A percentile compares a stretch with the other conserved stretches of the same genome.
These are phyloP conservation scores for Clonostachys rhizophaga DNA, from an alignment of 2,329 filamentous ascomycete species.

Conservation along the genomic window DNA sequence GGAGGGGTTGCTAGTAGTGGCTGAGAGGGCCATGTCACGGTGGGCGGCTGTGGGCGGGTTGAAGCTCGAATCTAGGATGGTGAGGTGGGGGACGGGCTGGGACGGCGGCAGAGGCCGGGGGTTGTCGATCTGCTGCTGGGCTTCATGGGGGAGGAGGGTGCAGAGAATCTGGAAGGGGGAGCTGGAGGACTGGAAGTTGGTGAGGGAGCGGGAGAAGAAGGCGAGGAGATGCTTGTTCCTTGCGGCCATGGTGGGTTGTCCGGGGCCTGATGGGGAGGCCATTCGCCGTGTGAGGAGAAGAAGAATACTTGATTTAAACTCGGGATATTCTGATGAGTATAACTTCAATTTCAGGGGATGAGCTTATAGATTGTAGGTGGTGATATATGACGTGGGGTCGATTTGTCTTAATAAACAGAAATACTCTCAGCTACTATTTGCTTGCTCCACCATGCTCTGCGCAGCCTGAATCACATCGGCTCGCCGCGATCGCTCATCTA, in stretches of 20 bases:
- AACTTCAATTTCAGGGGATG: too few species aligned
- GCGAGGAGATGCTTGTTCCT: conserved; percentile 19
- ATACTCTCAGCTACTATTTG: too few species aligned
- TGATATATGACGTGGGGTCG: too few species aligned
- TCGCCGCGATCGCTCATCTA: too few species aligned
- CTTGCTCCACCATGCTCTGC: too few species aligned
- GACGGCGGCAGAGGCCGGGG: conserved; percentile 10
- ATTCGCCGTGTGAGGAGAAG: too few species aligned
- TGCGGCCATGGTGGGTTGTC: not conserved
- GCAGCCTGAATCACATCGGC: too few species aligned
- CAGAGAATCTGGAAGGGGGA: conserved; percentile 39
- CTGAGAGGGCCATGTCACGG: conserved; percentile 48
- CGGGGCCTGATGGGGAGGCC: too few species aligned
- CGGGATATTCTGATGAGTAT: too few species aligned
- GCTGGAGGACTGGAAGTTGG: conserved; percentile 34
- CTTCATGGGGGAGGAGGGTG: conserved; percentile 24
- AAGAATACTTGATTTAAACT: too few species aligned
- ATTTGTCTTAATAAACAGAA: too few species aligned
- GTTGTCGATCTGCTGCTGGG: conserved; percentile 1
- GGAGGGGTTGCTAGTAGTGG: conserved; percentile 14
- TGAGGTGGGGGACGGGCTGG: conserved; percentile 21
- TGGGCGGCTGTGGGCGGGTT: conserved; percentile 64
- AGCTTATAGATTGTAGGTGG: too few species aligned
- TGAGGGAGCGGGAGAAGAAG: conserved; percentile 38
- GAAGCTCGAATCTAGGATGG: conserved; percentile 64